Evolutionary conservation across 2,329 filamentous ascomycete genomes (phyloP), one percentile per base, ranked within the genome.

Genomic region (Nothophoma quercina): DNA sequence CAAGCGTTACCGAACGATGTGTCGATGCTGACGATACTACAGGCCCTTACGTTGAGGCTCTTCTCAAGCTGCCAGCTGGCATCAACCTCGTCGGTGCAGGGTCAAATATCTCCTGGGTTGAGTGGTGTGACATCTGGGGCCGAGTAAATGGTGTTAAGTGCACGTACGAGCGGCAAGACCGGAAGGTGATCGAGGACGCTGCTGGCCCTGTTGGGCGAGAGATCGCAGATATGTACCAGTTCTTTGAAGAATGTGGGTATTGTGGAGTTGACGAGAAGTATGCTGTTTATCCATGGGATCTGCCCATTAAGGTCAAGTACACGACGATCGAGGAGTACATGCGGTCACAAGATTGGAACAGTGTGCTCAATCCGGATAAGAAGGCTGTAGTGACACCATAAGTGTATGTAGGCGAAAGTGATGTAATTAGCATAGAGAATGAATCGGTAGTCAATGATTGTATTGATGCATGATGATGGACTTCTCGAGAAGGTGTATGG

Each of bases 161-260:
- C 28, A 52, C 47, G 3, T 67, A 62, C 38, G 55, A 69, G 30
- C 41, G 46, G 18, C 33, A 42, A 16, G 48, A 49, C n/a, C 52
- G 47, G 2, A 54, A 55, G 26, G 32, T 46, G 9, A 18, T 75
- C 13, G 63, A 68, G 25, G 56, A 65, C 5, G 44, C 51, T 3
- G 58, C 70, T 30, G 62, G 60, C 0, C 54, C 64, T 12, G 5
- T 54, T 28, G 56, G 70, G 39, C 30, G 50, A 49, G 73, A 74
- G 42, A 45, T 71, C 9, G 69, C 61, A 0, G 70, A 75, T 39
- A 73, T 69, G 58, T 69, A 63, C 18, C 51, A 61, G 39, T 75
- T 72, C 16, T 68, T 73, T 47, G 64, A 67, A 13, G 65, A 73
- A 35, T 75, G 68, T 58, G 74, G 74, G 2, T 77, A 72, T 49